phyloP scores from a whole-genome alignment of 2,329 filamentous ascomycete species.

The Colletotrichum orchidophilum region DNA sequence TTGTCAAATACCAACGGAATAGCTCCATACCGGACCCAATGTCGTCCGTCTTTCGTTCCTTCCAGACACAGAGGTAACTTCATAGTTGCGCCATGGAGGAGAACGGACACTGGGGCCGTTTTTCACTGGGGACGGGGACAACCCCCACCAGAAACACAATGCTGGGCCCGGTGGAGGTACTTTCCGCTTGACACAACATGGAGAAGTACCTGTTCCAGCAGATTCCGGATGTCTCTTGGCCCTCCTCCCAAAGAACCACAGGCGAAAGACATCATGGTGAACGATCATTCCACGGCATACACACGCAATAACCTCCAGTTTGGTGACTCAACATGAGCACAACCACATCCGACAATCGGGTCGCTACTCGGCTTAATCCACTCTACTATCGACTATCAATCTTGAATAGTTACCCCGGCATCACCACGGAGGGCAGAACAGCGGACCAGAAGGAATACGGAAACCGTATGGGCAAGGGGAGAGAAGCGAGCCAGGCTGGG shows the following conservation, averaged over 20 bases:
- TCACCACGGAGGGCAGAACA: background rate
- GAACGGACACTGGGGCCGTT: background rate
- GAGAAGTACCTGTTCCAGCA: conserved; percentile 18
- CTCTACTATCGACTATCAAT: background rate
- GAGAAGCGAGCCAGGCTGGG: background rate
- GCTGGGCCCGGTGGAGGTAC: conserved; percentile 6
- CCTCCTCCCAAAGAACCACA: background rate
- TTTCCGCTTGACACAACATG: background rate
- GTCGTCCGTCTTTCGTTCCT: background rate
- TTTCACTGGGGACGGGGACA: background rate
- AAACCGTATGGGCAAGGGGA: background rate
- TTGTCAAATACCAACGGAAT: background rate
- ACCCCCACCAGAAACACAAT: background rate
- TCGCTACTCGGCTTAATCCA: background rate
- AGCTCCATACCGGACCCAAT: conserved; percentile 5
- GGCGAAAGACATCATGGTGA: conserved; percentile 12
- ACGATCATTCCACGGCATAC: background rate
- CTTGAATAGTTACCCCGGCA: background rate
- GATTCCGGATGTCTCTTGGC: conserved; percentile 12
- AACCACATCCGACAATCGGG: background rate
- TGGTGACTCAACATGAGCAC: background rate
- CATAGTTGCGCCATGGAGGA: background rate
- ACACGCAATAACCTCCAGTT: background rate
- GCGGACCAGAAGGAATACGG: background rate
- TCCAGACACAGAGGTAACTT: background rate